Percentiles rank a stretch among this genome's conserved stretches.
These are phyloP conservation scores for Hyaloscypha bicolor DNA, from an alignment of 495 filamentous ascomycete species.

Conservation along the genomic window DNA sequence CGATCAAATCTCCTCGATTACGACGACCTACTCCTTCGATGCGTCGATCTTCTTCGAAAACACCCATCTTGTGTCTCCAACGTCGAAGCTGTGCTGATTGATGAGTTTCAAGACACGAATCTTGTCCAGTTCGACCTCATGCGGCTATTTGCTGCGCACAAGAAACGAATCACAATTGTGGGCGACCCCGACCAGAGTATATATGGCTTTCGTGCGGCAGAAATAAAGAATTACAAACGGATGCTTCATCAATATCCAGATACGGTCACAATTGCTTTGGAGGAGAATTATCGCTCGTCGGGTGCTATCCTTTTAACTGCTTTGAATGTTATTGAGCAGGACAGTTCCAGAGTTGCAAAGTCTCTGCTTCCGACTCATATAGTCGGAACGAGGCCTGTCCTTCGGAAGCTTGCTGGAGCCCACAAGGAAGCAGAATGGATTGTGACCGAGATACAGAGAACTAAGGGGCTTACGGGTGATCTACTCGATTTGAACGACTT, in stretches of 20 bases:
- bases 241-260: slow-evolving; percentile 77
- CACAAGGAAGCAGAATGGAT: slow-evolving; percentile 85
- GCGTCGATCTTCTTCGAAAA: slow-evolving; percentile 74
- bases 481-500: slow-evolving; percentile 77
- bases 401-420: slow-evolving; percentile 75
- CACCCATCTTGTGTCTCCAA: slow-evolving; percentile 88
- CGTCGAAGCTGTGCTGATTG: slow-evolving; percentile 89
- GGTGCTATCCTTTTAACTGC: slow-evolving; percentile 84
- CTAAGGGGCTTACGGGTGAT: slow-evolving; percentile 67
- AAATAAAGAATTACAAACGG: slow-evolving; percentile 83
- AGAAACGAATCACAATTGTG: slow-evolving; percentile 84
- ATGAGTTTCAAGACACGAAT: slow-evolving; percentile 99
- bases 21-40: slow-evolving; percentile 88
- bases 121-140: slow-evolving; percentile 93
- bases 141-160: slow-evolving; percentile 77
- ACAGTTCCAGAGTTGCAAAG: slow-evolving; percentile 77
- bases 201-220: slow-evolving; percentile 96
- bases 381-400: slow-evolving; percentile 78
- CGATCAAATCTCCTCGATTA: slow-evolving; percentile 89
- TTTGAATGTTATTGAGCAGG: slow-evolving; percentile 89
- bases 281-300: slow-evolving; percentile 95
- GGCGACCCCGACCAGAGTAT: slow-evolving; percentile 99
- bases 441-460: slow-evolving; percentile 79
- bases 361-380: slow-evolving; percentile 78
- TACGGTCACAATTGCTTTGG: slow-evolving; percentile 81